Base-by-base conservation (phyloP, 768 basidiomycete species). In the Lactarius quietus region DNA sequence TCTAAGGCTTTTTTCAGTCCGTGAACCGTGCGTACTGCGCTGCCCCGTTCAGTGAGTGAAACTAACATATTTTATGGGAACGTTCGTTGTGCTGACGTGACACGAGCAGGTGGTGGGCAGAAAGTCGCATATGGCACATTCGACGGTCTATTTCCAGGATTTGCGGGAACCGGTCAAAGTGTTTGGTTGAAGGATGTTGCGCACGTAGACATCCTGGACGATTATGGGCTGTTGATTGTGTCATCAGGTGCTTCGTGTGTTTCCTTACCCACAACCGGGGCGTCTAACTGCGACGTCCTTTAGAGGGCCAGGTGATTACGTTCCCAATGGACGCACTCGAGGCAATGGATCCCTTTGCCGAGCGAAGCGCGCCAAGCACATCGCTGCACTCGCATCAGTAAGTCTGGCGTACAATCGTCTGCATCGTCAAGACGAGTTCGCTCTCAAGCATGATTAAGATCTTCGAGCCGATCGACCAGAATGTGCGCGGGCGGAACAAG, bases 361-460 rank as follows among this genome's bases (percentile, higher is more conserved):
- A 94, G 1, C 77, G 65, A 96, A 95, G 76, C 87, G 95, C 14
- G 95, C 93, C 2, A 97, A 97, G 76, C 86, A 93, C 65, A 94
- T 98, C 73, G 92, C 96, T 0, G 90, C 93, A 0, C 95, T 97
- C 75, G 98, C 95, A 0, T 90, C 93, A 2, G 53, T 99, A 96
- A 73, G 81, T 98, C 29, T 92, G 91, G 41, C 85, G 88, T 64
- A 92, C 92, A 18, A 83, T 99, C 12, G 94, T 99, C 55, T 98
- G 97, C 73, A 90, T 98, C 57, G 96, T 98, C 73, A 99, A 98
- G 78, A 91, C 93, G 1, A 93, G 90, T 68, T 92, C 93, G 60
- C 78, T 97, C 60, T 96, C 94, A n/a, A 98, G 93, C 70, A 98
- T 95, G 23, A 97, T 98, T 81, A 98, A 98, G 81, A 89, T 92